phyloP scores from a whole-genome alignment of 768 basidiomycete species.

The Phaeotremella skinneri region DNA sequence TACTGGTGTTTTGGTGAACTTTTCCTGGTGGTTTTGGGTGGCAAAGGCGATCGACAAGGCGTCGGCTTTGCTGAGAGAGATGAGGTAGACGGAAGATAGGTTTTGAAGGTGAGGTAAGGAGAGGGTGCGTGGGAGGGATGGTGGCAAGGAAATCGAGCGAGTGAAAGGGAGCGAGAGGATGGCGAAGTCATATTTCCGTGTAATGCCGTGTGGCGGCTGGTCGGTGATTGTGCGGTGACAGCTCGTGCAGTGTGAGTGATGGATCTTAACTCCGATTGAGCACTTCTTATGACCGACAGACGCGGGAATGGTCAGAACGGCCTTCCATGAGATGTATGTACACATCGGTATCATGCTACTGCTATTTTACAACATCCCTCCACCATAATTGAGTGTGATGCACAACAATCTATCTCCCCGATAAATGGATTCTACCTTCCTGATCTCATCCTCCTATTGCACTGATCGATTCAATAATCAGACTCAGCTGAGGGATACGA shows the following conservation, averaged over 20 bases:
- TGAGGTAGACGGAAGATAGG: conserved; percentile 8
- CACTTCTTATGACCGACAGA: conserved; percentile 15
- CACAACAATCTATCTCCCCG: no score
- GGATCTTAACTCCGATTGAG: conserved; percentile 17
- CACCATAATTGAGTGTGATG: no score
- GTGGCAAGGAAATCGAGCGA: conserved; percentile 12
- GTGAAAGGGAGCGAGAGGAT: neutral
- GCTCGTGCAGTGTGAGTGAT: conserved; percentile 1
- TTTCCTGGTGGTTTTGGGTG: neutral
- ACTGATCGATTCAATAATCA: neutral
- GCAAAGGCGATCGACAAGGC: neutral
- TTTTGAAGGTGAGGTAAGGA: conserved; percentile 1
- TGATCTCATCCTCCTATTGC: no score
- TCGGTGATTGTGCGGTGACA: neutral
- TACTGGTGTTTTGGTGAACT: neutral
- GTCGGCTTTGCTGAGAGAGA: conserved; percentile 3
- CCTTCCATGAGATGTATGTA: neutral
- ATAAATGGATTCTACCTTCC: no score
- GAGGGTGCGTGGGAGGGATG: neutral
- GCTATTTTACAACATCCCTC: no score
- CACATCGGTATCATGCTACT: no score
- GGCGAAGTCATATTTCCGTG: neutral
- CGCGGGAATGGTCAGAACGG: conserved; percentile 2
- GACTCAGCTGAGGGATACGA: conserved; percentile 33
- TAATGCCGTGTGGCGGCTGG: conserved; percentile 2